Evolutionary conservation across 192 early-diverging fungal species (phyloP).

Genomic region (Linnemannia exigua): DNA sequence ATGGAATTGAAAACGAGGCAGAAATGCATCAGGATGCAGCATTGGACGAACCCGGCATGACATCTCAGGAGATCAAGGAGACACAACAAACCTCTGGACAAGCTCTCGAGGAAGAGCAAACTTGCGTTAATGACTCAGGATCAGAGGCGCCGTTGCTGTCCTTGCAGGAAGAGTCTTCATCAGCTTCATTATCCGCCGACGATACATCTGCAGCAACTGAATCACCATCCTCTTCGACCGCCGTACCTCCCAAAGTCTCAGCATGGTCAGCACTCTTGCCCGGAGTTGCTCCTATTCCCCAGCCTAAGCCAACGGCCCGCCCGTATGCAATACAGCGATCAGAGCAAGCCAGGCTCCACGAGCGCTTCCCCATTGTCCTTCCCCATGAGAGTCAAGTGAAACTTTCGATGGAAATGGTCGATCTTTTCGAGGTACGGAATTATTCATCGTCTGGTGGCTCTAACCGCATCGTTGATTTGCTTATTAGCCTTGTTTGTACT

Average conservation of each 20-base stretch:
- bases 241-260: constrained; percentile 24
- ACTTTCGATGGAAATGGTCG: constrained; percentile 52
- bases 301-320: constrained; percentile 2
- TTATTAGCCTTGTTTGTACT: background rate
- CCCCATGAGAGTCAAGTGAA: constrained; percentile 38
- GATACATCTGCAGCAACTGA: background rate
- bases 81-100: background rate
- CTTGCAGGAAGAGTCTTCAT: background rate
- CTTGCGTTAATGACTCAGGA: background rate
- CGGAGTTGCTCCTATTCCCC: constrained; percentile 41
- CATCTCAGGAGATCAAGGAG: background rate
- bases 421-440: constrained; percentile 39
- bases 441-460: background rate
- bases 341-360: constrained; percentile 29
- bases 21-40: background rate
- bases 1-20: background rate
- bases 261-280: constrained; percentile 54
- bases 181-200: background rate
- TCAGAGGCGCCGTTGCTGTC: background rate
- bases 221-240: background rate
- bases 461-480: background rate
- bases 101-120: background rate
- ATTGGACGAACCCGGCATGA: background rate
- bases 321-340: constrained; percentile 13
- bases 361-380: constrained; percentile 43